Base-by-base conservation (phyloP, 2,329 filamentous ascomycete genomes). In the Epichloe sibirici region DNA sequence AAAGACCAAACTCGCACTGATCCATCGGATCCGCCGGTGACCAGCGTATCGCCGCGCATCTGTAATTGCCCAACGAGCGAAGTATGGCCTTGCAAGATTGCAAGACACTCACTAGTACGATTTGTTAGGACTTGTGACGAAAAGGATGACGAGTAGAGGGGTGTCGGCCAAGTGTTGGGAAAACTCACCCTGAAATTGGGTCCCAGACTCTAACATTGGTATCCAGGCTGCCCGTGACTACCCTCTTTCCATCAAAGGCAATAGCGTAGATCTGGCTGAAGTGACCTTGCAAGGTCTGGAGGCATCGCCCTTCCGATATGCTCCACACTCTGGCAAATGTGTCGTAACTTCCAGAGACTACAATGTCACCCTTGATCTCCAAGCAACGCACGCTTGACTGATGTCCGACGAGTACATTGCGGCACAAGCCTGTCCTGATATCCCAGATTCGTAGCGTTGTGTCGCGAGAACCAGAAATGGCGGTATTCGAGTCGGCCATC, bases 221-320 rank as follows among this genome's bases (percentile, higher is more conserved):
- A 69, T 98, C 93, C 56, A 98, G 74, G 67, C 90, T 96, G 49
- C 93, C 93, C 9, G 93, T 98, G 38, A 94, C 91, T 53, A 98
- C 90, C 57, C 90, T 81, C 59, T 85, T 84, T 40, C 93, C 93
- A 65, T 98, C 93, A 69, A 97, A 98, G 1, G 93, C 93, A 65
- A 98, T 95, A 21, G 93, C 93, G 66, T 98, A 98, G 54, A 98
- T 98, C 66, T 98, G 93, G 65, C 91, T 97, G 70, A 96, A 98
- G 69, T 98, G 93, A 0, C 93, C 93, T 45, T 86, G 84, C 40
- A 98, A 76, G 0, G 90, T 96, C 59, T 91, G 85, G 51, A 97
- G 73, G 67, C 93, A 98, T 57, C 89, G 83, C 34, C 93, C 93
- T 69, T 96, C 88, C 2, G 89, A 95, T 50, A 98, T 97, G 67